phyloP scores from a whole-genome alignment of 257 asterid genomes.

The Mitragyna speciosa region DNA sequence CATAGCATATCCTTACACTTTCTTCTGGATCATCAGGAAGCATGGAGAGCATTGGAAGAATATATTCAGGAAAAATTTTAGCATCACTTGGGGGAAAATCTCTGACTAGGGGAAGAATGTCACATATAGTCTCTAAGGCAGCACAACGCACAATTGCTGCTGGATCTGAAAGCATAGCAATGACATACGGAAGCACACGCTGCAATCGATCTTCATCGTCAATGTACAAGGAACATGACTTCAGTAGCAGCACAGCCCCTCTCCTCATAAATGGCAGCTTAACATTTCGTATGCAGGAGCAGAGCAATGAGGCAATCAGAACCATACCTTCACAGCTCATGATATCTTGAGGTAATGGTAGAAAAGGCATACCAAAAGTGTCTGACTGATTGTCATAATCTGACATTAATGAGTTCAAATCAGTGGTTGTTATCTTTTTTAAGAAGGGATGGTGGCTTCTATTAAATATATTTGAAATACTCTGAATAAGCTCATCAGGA shows the following conservation, averaged over 20 bases:
- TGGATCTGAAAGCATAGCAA: conserved; percentile 93
- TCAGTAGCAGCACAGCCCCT: conserved; percentile 85
- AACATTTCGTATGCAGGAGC: conserved; percentile 94
- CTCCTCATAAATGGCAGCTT: conserved; percentile 93
- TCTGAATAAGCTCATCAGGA: conserved; percentile 78
- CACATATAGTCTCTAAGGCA: conserved; percentile 90
- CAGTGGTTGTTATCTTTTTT: conserved; percentile 67
- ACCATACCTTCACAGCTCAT: conserved; percentile 99
- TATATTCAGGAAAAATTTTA: conserved; percentile 96
- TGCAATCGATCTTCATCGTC: conserved; percentile 96
- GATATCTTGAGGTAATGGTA: conserved; percentile 83
- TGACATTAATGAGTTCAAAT: conserved; percentile 60
- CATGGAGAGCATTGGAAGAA: conserved; percentile 98
- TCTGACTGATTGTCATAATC: conserved; percentile 88
- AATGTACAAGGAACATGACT: conserved; percentile 87
- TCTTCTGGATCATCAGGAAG: conserved; percentile 99
- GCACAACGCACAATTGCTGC: conserved; percentile 99
- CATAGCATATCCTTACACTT: conserved; percentile 98
- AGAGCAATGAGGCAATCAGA: conserved; percentile 89
- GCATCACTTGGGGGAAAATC: conserved; percentile 99
- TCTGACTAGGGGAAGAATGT: conserved; percentile 91
- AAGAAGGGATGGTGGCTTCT: conserved; percentile 84
- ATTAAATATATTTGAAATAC: conserved; percentile 63
- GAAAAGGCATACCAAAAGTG: conserved; percentile 87
- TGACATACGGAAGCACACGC: conserved; percentile 93